Evolutionary conservation across 2,329 filamentous ascomycete genomes (phyloP).

Genomic region (Verticillium tricorpus): DNA sequence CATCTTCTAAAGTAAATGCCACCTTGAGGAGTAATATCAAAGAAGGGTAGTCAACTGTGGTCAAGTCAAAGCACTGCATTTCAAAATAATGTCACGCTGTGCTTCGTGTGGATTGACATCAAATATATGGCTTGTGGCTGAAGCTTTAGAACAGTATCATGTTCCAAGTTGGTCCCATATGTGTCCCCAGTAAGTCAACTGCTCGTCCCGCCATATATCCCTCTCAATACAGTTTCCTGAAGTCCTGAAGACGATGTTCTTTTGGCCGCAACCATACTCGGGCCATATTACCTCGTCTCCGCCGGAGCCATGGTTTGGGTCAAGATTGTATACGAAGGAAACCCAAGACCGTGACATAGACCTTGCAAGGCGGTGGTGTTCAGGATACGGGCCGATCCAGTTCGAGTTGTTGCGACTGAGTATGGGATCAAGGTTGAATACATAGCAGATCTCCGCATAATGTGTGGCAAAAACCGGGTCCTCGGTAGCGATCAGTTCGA

Average conservation of each 20-base stretch:
- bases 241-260: not conserved
- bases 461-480: not conserved
- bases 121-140: too few species aligned
- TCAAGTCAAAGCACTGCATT: too few species aligned
- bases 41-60: too few species aligned
- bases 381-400: not conserved
- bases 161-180: not conserved
- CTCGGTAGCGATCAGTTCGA: not conserved
- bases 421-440: not conserved
- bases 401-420: not conserved
- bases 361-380: not conserved
- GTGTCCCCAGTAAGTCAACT: not conserved
- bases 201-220: not conserved
- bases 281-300: not conserved
- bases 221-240: not conserved
- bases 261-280: slow-evolving; percentile 17
- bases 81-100: too few species aligned
- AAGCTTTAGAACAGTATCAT: not conserved
- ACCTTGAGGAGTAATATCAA: too few species aligned
- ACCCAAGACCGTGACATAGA: not conserved
- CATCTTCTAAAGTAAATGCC: too few species aligned
- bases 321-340: not conserved
- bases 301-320: not conserved
- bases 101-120: too few species aligned
- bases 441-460: not conserved